phyloP scores from a whole-genome alignment of 225 moss, liverwort and hornwort species.

The Antitrichia curtipendula region DNA sequence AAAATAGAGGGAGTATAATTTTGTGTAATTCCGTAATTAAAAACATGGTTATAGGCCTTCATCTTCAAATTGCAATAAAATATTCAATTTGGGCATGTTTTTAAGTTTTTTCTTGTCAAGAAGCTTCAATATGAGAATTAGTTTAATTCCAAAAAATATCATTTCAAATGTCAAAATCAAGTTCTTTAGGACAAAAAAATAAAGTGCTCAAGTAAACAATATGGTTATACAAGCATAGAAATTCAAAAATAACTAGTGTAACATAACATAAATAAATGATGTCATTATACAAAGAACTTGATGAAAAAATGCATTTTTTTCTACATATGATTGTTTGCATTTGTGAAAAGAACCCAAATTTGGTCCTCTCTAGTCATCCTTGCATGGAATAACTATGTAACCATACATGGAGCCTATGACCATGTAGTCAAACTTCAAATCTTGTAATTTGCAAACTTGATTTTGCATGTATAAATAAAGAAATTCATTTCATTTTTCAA shows the following conservation, averaged over 20 bases:
- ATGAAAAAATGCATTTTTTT: not conserved
- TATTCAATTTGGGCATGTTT: not conserved
- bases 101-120: not conserved
- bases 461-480: not conserved
- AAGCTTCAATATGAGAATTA: not conserved
- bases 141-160: not conserved
- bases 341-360: not conserved
- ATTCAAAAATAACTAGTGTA: not conserved
- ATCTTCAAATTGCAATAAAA: not conserved
- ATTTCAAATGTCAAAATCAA: not conserved
- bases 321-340: not conserved
- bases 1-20: no score
- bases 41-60: no score
- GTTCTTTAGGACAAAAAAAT: no score
- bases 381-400: no score
- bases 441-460: not conserved
- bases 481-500: not conserved
- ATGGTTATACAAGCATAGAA: not conserved
- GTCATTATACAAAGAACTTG: not conserved
- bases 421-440: not conserved
- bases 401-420: not conserved
- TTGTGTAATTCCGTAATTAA: not conserved
- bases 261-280: not conserved
- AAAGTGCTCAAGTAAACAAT: no score
- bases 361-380: accelerated